Evolutionary conservation across 352 stramenopile genomes (phyloP), one percentile per base, ranked within the genome.

Genomic region (Phytophthora uliginosa): DNA sequence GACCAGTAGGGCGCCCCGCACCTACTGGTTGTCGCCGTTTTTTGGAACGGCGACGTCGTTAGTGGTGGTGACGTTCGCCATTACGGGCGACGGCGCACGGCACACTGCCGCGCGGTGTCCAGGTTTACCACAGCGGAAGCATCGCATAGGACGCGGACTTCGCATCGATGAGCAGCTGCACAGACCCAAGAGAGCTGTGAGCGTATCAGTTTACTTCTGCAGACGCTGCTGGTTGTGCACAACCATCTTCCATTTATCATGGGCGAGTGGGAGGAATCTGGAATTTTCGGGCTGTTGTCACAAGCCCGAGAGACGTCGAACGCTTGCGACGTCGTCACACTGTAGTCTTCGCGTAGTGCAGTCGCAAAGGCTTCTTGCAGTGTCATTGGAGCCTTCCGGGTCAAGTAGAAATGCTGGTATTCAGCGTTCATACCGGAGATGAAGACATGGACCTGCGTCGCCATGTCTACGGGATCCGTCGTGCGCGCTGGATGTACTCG

Each of bases 381-480:
- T 2, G 68, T 65, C 7, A 1, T 3, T 4, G 54, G 59, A 0
- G 60, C 36, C 57, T 76, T 70, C 24, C 48, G 28, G 2, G 68
- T 70, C 34, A 71, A n/a, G 20, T 77, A 67, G 45, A 74, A 73
- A 24, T 59, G 68, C 40, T 73, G 55, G 22, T 68, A 63, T 0
- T 47, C 55, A 65, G 57, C 34, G 40, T 68, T 79, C 56, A 79
- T 71, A 1, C 59, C 52, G 3, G 57, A 55, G 0, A 78, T 33
- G 28, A 78, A 76, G 63, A 73, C 62, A n/a, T 68, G 36, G 40
- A 77, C 64, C 33, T 80, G 60, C 0, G 72, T 80, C 18, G 45
- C 31, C 71, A 56, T 69, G 56, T 78, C 62, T 2, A 78, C 20
- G 2, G 69, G 51, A 82, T 54, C 22, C 77, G 56, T 1, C 66